phyloP scores from a whole-genome alignment of 2,329 filamentous ascomycete species.

The Cordyceps sp. region DNA sequence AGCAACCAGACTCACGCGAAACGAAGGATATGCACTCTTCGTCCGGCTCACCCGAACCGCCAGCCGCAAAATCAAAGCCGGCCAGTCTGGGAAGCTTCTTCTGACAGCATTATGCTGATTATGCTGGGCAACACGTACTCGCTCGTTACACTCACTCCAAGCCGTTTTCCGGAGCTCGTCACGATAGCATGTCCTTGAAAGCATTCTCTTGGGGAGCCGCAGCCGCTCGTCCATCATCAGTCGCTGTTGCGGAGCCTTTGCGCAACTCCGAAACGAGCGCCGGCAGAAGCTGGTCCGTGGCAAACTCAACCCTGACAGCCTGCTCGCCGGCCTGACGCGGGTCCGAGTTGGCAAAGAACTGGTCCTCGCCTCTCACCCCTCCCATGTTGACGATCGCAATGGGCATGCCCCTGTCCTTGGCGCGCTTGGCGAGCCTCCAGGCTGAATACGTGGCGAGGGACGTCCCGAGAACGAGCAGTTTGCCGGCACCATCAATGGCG shows the following conservation, averaged over 20 bases:
- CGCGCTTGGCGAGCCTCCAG: slow-evolving; percentile 74
- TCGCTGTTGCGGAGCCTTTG: slow-evolving; percentile 8
- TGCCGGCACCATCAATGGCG: slow-evolving; percentile 60
- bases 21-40: slow-evolving; percentile 5
- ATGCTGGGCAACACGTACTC: no score
- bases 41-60: slow-evolving; percentile 6
- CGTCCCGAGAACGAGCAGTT: slow-evolving; percentile 68
- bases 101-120: slow-evolving; percentile 12
- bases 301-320: slow-evolving; percentile 39
- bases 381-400: slow-evolving; percentile 80
- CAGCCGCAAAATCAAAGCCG: slow-evolving; percentile 10
- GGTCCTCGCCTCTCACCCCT: slow-evolving; percentile 66
- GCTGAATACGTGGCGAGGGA: slow-evolving; percentile 91
- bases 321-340: slow-evolving; percentile 30
- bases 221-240: neutral
- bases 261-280: slow-evolving; percentile 35
- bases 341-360: slow-evolving; percentile 44
- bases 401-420: slow-evolving; percentile 66
- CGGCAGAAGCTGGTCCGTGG: slow-evolving; percentile 41
- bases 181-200: slow-evolving; percentile 47
- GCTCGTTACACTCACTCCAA: neutral
- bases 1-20: slow-evolving; percentile 9
- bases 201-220: slow-evolving; percentile 7
- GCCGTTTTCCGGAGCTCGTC: slow-evolving; percentile 6
- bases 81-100: slow-evolving; percentile 31